These are phyloP conservation scores for Tripterygium wilfordii DNA, from an alignment of 177 flowering plant genomes.

Conservation along the genomic window DNA sequence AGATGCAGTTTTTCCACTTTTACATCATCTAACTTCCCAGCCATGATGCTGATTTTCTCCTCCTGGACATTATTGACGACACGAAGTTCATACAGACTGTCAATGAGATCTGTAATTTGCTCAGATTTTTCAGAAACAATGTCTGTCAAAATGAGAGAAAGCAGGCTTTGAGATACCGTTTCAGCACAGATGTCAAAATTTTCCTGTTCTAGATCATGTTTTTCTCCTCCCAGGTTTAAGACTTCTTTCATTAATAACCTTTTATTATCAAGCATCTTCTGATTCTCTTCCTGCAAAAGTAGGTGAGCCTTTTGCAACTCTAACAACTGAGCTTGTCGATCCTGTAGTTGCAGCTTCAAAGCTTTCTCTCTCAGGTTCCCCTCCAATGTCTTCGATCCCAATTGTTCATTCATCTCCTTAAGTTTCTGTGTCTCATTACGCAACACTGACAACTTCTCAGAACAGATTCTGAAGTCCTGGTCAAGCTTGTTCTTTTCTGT, in stretches of 20 bases:
- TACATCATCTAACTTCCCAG: constrained; percentile 26
- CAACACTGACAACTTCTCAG: constrained; percentile 21
- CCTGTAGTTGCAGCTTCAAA: constrained; percentile 24
- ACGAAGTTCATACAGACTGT: constrained; percentile 24
- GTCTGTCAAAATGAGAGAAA: constrained; percentile 30
- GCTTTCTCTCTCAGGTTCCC: constrained; percentile 25
- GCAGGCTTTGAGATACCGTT: constrained; percentile 25
- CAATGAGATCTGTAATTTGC: constrained; percentile 27
- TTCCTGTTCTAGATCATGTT: constrained; percentile 35
- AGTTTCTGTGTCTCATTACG: constrained; percentile 29
- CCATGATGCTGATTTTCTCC: constrained; percentile 22
- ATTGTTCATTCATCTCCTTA: constrained; percentile 30
- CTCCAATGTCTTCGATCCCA: constrained; percentile 26
- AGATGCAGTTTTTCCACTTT: constrained; percentile 38
- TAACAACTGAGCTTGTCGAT: constrained; percentile 22
- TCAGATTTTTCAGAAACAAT: constrained; percentile 25
- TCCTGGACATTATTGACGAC: constrained; percentile 25
- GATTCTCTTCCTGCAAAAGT: constrained; percentile 29
- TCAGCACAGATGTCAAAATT: constrained; percentile 24
- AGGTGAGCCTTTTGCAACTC: constrained; percentile 22
- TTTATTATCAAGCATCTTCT: constrained; percentile 32
- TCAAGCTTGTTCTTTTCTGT: constrained; percentile 23
- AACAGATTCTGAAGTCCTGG: constrained; percentile 23
- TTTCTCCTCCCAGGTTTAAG: constrained; percentile 22
- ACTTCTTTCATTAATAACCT: constrained; percentile 22